These are phyloP conservation scores for Begonia fuchsioides DNA, from an alignment of 306 rosid genomes.

Conservation along the genomic window DNA sequence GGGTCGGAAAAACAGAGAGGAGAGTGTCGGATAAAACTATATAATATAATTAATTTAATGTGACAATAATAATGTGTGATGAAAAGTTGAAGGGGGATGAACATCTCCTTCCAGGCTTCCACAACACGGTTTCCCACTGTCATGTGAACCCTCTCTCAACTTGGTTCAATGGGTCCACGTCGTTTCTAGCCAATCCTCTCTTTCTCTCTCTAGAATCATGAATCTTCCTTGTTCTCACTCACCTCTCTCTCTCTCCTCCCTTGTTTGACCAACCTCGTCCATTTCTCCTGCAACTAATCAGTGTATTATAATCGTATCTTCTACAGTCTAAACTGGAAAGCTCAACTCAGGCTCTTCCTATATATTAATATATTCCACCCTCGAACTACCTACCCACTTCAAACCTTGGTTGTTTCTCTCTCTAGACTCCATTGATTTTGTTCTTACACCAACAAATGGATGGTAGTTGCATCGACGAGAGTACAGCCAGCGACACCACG, in stretches of 20 bases:
- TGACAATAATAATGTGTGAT: too few species aligned
- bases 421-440: not conserved
- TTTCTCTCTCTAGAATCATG: conserved; percentile 18
- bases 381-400: conserved; percentile 1
- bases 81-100: too few species aligned
- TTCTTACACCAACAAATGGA: conserved; percentile 29
- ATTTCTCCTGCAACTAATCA: conserved; percentile 20
- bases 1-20: too few species aligned
- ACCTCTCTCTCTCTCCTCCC: conserved; percentile 5
- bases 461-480: conserved; percentile 56
- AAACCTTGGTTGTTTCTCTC: not conserved
- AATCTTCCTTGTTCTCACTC: conserved; percentile 60
- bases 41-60: too few species aligned
- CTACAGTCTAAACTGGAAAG: not conserved
- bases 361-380: conserved; percentile 37
- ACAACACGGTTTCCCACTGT: too few species aligned
- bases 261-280: conserved; percentile 58
- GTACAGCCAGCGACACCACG: conserved; percentile 59
- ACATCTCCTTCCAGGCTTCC: too few species aligned
- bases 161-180: too few species aligned
- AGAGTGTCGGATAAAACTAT: too few species aligned
- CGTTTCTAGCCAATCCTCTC: conserved; percentile 7
- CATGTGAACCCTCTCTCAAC: too few species aligned
- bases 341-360: conserved; percentile 14
- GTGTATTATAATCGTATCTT: conserved; percentile 4